Percentiles rank a stretch among this genome's conserved stretches.
Conservation (phyloP, 352 stramenopile genomes). For the Phytophthora tubulina region DNA sequence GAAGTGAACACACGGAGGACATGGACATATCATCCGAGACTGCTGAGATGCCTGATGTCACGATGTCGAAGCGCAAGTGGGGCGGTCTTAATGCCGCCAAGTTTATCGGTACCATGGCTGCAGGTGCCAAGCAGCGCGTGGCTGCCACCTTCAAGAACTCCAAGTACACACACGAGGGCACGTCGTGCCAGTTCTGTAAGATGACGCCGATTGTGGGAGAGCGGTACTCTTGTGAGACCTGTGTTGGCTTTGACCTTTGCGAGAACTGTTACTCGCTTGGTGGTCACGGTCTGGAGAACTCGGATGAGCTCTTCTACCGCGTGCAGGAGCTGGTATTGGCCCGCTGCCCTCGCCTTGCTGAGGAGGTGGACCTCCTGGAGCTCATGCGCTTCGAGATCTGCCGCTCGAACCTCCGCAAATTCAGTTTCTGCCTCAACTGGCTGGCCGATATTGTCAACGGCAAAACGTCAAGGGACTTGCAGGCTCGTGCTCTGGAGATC, state of each 20-base stretch:
- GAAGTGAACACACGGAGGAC: slow-evolving; percentile 47
- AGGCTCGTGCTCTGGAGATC: slow-evolving; percentile 82
- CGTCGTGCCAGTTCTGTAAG: slow-evolving; percentile 86
- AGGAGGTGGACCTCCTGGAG: slow-evolving; percentile 80
- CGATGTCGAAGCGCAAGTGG: slow-evolving; percentile 58
- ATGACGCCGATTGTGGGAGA: slow-evolving; percentile 78
- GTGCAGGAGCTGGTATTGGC: slow-evolving; percentile 81
- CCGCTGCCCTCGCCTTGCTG: slow-evolving; percentile 65
- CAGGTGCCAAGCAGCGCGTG: slow-evolving; percentile 74
- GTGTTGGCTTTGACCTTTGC: slow-evolving; percentile 86
- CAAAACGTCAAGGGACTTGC: slow-evolving; percentile 76
- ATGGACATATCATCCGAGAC: slow-evolving; percentile 40
- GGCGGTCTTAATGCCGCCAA: slow-evolving; percentile 68
- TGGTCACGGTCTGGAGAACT: slow-evolving; percentile 85
- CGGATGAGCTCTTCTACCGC: slow-evolving; percentile 86
- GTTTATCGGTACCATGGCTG: slow-evolving; percentile 78
- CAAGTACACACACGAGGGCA: slow-evolving; percentile 81
- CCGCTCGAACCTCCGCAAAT: slow-evolving; percentile 87
- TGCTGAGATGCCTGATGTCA: slow-evolving; percentile 26
- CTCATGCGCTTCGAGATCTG: slow-evolving; percentile 90
- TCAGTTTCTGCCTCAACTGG: slow-evolving; percentile 88
- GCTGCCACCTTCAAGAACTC: slow-evolving; percentile 70
- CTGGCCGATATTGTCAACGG: slow-evolving; percentile 84
- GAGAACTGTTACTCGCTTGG: slow-evolving; percentile 87
- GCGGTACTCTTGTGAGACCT: slow-evolving; percentile 79